Conservation (phyloP, 2,329 filamentous ascomycete genomes). For the Fusarium sterilihyphosum region DNA sequence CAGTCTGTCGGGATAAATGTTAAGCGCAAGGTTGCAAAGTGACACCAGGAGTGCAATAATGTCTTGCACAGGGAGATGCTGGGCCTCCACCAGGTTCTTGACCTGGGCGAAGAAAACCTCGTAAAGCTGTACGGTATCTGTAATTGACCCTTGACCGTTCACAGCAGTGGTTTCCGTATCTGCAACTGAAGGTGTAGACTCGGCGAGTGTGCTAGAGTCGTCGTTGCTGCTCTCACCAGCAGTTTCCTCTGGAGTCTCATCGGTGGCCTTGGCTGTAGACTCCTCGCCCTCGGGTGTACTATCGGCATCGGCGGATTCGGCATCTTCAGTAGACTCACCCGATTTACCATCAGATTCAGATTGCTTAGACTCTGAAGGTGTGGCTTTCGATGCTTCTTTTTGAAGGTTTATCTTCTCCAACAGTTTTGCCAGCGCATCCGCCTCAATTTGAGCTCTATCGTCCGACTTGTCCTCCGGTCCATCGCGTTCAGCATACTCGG, state of each 20-base stretch:
- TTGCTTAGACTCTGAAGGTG: constrained; percentile 34
- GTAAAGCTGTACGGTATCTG: constrained; percentile 86
- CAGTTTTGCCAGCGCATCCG: constrained; percentile 81
- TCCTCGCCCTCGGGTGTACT: constrained; percentile 33
- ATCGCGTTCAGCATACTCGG: constrained; percentile 93
- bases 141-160: constrained; percentile 54
- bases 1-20: constrained; percentile 91
- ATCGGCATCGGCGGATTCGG: constrained; percentile 44
- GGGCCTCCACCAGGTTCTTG: constrained; percentile 89
- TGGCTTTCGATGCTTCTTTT: constrained; percentile 56
- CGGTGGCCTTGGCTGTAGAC: constrained; percentile 34
- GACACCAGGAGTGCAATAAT: constrained; percentile 95
- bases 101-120: constrained; percentile 98
- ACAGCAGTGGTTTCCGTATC: constrained; percentile 60
- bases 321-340: constrained; percentile 43
- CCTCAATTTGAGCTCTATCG: constrained; percentile 80
- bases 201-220: constrained; percentile 43
- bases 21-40: constrained; percentile 89
- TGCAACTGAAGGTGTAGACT: constrained; percentile 54
- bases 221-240: constrained; percentile 43
- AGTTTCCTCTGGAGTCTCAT: constrained; percentile 31
- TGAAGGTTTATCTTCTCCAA: constrained; percentile 80
- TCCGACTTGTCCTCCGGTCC: constrained; percentile 73
- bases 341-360: constrained; percentile 40
- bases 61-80: constrained; percentile 92